phyloP scores from a whole-genome alignment of 371 early-diverging fungal genomes.

The Mortierella sp. region DNA sequence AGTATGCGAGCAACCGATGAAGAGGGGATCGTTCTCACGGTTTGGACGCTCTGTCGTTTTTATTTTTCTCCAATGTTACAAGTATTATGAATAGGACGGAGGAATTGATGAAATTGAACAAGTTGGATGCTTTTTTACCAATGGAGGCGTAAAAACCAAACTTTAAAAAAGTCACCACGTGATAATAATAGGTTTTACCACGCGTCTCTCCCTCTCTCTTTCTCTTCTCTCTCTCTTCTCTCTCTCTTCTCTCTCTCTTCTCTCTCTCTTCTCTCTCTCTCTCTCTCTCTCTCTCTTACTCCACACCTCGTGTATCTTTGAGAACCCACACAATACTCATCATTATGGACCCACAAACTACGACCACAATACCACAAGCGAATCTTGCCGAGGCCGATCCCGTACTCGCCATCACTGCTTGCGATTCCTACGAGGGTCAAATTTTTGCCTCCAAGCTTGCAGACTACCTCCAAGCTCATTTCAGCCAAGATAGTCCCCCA shows the following conservation, averaged over 20 bases:
- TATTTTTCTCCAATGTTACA: too few species aligned
- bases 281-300: too few species aligned
- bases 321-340: too few species aligned
- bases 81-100: too few species aligned
- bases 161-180: background rate
- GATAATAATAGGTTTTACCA: too few species aligned
- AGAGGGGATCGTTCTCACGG: background rate
- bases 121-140: background rate
- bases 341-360: background rate
- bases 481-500: background rate
- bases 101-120: background rate
- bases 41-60: too few species aligned
- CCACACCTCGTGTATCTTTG: too few species aligned
- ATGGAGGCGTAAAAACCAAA: background rate
- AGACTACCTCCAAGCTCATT: slow-evolving; percentile 2
- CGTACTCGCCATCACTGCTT: slow-evolving; percentile 36
- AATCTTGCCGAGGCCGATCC: slow-evolving; percentile 1
- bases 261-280: too few species aligned
- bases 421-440: slow-evolving; percentile 36
- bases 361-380: background rate
- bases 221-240: too few species aligned
- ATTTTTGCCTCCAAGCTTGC: slow-evolving; percentile 28
- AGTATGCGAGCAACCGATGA: background rate
- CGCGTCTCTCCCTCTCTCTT: too few species aligned
- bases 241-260: too few species aligned